These are phyloP conservation scores for Candida piceae DNA, from an alignment of 805 yeast genomes.

Conservation along the genomic window DNA sequence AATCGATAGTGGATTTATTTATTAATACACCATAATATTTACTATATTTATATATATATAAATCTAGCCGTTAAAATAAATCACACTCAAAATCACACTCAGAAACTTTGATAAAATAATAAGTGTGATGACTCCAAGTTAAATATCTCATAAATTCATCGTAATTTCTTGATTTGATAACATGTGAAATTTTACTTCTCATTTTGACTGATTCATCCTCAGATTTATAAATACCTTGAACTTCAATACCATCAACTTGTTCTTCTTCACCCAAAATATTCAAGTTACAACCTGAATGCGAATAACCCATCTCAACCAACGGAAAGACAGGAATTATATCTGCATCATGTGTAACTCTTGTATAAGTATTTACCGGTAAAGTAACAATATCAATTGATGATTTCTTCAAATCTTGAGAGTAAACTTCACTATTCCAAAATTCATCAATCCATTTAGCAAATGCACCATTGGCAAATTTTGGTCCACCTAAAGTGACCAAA, in stretches of 20 bases:
- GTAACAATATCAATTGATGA: background rate
- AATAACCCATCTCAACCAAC: slow-evolving; percentile 35
- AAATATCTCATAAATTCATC: background rate
- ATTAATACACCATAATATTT: too few relatives aligned
- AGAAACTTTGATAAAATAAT: slow-evolving; percentile 5
- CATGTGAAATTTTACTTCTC: background rate
- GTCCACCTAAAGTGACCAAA: slow-evolving; percentile 58
- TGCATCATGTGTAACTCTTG: slow-evolving; percentile 51
- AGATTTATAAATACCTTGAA: slow-evolving; percentile 15
- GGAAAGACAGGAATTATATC: slow-evolving; percentile 62
- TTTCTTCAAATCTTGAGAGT: background rate
- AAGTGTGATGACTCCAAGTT: slow-evolving; percentile 6
- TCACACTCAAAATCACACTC: background rate
- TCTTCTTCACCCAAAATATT: slow-evolving; percentile 35
- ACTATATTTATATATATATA: too few relatives aligned
- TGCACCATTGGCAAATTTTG: slow-evolving; percentile 54
- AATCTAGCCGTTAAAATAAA: background rate
- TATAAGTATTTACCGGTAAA: slow-evolving; percentile 32
- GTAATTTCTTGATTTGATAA: background rate
- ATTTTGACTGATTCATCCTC: background rate
- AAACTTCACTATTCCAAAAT: slow-evolving; percentile 35
- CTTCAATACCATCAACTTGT: slow-evolving; percentile 7
- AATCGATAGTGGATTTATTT: too few relatives aligned
- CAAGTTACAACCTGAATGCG: slow-evolving; percentile 50
- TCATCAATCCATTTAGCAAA: slow-evolving; percentile 50